Base-by-base conservation (phyloP, 2,329 filamentous ascomycete genomes). In the Pseudogymnoascus sp. region DNA sequence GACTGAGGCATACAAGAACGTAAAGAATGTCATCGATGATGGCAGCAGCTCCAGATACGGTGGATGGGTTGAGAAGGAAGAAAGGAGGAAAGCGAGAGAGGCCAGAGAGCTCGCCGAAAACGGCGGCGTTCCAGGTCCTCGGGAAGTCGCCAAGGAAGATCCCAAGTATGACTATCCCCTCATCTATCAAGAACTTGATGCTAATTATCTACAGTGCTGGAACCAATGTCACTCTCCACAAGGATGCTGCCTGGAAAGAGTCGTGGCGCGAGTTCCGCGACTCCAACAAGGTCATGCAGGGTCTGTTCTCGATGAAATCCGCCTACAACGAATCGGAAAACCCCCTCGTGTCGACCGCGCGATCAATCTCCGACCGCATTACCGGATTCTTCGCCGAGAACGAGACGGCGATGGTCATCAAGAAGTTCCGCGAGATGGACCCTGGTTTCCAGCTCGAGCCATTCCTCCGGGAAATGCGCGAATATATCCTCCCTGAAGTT, bases 341-440 rank as follows among this genome's bases (percentile, higher is more conserved):
- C 76, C 93, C 95, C 6, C 82, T 99, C 47, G 91, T 99, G 67
- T 90, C 87, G 57, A 97, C 93, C 0, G 95, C 73, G 1, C 89
- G 95, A 73, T 92, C 91, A 75, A 96, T 99, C 70, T 93, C 93
- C 33, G 95, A 99, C 76, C 86, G 89, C 64, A 87, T 99, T 40
- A 91, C 90, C 57, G 92, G 95, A 28, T 99, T 97, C 79, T 99
- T 99, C 69, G 95, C 95, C 66, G 95, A 99, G 77, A 99, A 97
- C 76, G 95, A 99, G 79, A 97, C 92, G 0, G 95, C 95, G 31
- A 89, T 88, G 83, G 95, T 99, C 36, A 96, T 97, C 79, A 97
- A 97, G 80, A 96, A 93, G 76, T 96, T 99, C 82, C 88, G 93
- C 57, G 85, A 93, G 71, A 97, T 97, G 86, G 95, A 99, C 71